Evolutionary conservation across 768 basidiomycete species (phyloP).

Genomic region (Mycena indigotica): DNA sequence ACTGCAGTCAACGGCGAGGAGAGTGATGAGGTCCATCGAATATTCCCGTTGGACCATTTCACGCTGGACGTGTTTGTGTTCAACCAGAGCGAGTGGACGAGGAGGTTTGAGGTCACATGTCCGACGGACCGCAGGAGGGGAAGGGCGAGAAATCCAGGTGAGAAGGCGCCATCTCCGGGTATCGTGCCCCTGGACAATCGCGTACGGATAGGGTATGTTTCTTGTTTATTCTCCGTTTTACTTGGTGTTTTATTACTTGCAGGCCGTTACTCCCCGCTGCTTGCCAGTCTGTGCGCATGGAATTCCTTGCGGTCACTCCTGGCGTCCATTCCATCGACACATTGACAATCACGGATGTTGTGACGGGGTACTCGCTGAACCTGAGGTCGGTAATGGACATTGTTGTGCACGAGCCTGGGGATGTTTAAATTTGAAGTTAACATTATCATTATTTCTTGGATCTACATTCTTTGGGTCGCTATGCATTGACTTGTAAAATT

Average conservation of each 20-base stretch:
- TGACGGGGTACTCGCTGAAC: constrained; percentile 71
- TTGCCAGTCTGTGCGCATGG: constrained; percentile 86
- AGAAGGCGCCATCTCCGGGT: constrained; percentile 54
- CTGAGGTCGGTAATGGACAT: constrained; percentile 81
- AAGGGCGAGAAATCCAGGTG: constrained; percentile 39
- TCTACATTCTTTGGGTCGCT: background rate
- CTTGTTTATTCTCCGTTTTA: constrained; percentile 2
- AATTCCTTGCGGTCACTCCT: constrained; percentile 77
- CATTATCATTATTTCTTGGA: background rate
- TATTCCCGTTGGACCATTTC: constrained; percentile 76
- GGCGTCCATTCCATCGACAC: constrained; percentile 79
- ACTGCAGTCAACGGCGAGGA: constrained; percentile 18
- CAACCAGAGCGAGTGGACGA: constrained; percentile 75
- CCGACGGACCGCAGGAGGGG: constrained; percentile 53
- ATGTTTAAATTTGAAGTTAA: constrained; percentile 10
- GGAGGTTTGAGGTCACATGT: constrained; percentile 76
- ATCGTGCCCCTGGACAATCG: constrained; percentile 77
- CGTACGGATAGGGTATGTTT: constrained; percentile 74
- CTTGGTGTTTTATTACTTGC: constrained; percentile 2
- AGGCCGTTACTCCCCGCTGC: constrained; percentile 81
- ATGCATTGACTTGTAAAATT: background rate
- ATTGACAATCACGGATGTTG: constrained; percentile 73
- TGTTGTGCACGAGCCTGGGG: constrained; percentile 61
- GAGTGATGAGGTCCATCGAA: constrained; percentile 41
- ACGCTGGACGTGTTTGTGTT: constrained; percentile 87